Percentiles rank a stretch among this genome's conserved stretches.
These are phyloP conservation scores for Cyberlindnera euphorbiae DNA, from an alignment of 805 yeast genomes.

Conservation along the genomic window DNA sequence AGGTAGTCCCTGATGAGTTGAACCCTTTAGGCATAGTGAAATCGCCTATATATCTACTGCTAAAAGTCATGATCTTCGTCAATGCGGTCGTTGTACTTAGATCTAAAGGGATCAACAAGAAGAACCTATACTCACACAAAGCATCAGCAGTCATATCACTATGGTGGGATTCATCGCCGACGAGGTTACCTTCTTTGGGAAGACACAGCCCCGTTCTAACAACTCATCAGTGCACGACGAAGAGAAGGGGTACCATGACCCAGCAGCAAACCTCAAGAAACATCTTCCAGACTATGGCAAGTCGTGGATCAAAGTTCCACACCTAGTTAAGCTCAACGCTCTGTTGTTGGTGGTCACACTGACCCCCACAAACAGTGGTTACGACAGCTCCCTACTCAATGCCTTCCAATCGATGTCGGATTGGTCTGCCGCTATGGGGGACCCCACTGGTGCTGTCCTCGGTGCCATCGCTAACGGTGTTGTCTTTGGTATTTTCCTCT, in stretches of 20 bases:
- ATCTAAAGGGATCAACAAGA: no score
- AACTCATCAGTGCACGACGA: background rate
- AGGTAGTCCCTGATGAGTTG: no score
- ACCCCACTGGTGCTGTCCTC: conserved; percentile 35
- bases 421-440: conserved; percentile 38
- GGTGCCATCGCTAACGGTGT: conserved; percentile 41
- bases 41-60: no score
- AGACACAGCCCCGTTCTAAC: conserved; percentile 3
- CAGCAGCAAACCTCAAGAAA: conserved; percentile 14
- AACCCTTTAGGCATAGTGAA: no score
- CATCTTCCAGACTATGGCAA: conserved; percentile 24
- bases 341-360: conserved; percentile 38
- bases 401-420: conserved; percentile 41
- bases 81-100: no score
- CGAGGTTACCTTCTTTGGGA: conserved; percentile 18
- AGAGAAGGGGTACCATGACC: background rate
- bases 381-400: conserved; percentile 46
- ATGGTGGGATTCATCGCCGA: conserved; percentile 21
- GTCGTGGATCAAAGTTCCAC: conserved; percentile 33
- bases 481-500: conserved; percentile 35
- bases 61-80: no score
- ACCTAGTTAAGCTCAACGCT: conserved; percentile 34
- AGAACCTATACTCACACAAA: no score
- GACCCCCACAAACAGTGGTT: conserved; percentile 45
- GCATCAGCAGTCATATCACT: background rate